phyloP scores from a whole-genome alignment of 2,329 filamentous ascomycete species.

The Cercospora janseana region DNA sequence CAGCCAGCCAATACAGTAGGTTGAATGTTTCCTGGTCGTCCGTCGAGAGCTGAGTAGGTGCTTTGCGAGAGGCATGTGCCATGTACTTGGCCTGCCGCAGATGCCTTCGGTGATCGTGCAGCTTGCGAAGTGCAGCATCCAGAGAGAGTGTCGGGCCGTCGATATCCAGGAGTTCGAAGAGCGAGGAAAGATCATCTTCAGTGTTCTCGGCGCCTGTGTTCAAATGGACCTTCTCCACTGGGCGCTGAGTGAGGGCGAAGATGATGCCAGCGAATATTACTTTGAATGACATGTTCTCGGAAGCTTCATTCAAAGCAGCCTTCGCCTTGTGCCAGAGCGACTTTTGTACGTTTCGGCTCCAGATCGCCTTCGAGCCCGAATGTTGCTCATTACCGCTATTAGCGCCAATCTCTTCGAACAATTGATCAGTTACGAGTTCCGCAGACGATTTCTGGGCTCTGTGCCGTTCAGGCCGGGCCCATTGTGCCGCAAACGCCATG shows the following conservation, averaged over 20 bases:
- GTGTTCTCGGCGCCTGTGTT: slow-evolving; percentile 6
- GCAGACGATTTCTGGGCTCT: background rate
- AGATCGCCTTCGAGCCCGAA: slow-evolving; percentile 9
- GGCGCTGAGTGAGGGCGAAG: slow-evolving; percentile 23
- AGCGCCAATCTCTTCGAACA: slow-evolving; percentile 3
- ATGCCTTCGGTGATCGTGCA: slow-evolving; percentile 21
- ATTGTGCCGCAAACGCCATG: slow-evolving; percentile 25
- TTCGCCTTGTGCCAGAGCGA: slow-evolving; percentile 24
- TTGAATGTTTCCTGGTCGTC: slow-evolving; percentile 22
- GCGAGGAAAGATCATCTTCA: slow-evolving; percentile 16
- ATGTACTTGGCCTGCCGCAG: slow-evolving; percentile 9
- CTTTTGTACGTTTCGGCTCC: slow-evolving; percentile 21
- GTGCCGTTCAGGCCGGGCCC: slow-evolving; percentile 15
- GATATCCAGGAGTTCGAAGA: slow-evolving; percentile 20
- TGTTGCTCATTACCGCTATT: background rate
- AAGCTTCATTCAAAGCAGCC: slow-evolving; percentile 17
- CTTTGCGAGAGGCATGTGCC: slow-evolving; percentile 9
- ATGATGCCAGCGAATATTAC: slow-evolving; percentile 24
- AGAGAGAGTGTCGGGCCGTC: slow-evolving; percentile 21
- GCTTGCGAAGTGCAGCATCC: slow-evolving; percentile 21
- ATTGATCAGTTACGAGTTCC: background rate
- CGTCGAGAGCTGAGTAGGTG: slow-evolving; percentile 16
- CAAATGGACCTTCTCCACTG: slow-evolving; percentile 6
- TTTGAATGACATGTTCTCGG: slow-evolving; percentile 22
- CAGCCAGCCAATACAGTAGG: slow-evolving; percentile 25